A percentile compares a stretch with the other conserved stretches of the same genome.
These are phyloP conservation scores for Fomitopsis pinicola DNA, from an alignment of 1,284 basidiomycete species.

Conservation along the genomic window DNA sequence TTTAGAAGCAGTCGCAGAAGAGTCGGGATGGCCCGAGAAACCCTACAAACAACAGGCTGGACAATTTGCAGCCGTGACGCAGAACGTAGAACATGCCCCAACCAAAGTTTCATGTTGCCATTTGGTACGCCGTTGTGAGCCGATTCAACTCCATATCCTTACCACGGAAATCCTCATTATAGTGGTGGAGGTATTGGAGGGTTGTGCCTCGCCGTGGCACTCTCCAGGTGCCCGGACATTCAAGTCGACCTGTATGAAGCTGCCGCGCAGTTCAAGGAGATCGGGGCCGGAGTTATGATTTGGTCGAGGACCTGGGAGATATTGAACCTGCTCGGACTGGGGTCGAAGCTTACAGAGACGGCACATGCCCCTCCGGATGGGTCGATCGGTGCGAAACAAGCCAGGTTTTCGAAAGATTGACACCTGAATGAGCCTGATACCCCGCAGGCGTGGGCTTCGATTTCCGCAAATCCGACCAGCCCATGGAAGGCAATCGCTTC, in stretches of 20 bases:
- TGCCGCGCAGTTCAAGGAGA: constrained; percentile 42
- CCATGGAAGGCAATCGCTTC: constrained; percentile 34
- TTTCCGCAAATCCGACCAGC: constrained; percentile 37
- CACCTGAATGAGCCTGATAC: background rate
- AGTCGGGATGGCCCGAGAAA: background rate
- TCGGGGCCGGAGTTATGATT: constrained; percentile 47
- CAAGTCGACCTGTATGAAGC: constrained; percentile 45
- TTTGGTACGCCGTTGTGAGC: constrained; percentile 17
- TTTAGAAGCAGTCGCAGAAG: background rate
- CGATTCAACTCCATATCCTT: background rate
- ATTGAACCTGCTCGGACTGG: constrained; percentile 36
- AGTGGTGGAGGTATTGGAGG: constrained; percentile 49
- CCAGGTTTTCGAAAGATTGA: background rate
- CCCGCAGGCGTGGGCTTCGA: constrained; percentile 38
- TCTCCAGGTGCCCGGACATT: constrained; percentile 36
- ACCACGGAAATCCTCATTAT: too few species aligned
- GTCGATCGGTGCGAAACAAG: constrained; percentile 24
- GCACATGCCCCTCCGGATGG: constrained; percentile 38
- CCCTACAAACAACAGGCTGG: too few species aligned
- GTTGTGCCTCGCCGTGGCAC: constrained; percentile 39
- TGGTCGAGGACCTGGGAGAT: constrained; percentile 42
- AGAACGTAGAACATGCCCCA: background rate
- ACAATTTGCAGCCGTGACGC: too few species aligned
- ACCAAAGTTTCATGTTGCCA: constrained; percentile 21
- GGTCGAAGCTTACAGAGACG: constrained; percentile 34